These are phyloP conservation scores for Lentinula raphanica DNA, from an alignment of 768 basidiomycete genomes.

Conservation along the genomic window DNA sequence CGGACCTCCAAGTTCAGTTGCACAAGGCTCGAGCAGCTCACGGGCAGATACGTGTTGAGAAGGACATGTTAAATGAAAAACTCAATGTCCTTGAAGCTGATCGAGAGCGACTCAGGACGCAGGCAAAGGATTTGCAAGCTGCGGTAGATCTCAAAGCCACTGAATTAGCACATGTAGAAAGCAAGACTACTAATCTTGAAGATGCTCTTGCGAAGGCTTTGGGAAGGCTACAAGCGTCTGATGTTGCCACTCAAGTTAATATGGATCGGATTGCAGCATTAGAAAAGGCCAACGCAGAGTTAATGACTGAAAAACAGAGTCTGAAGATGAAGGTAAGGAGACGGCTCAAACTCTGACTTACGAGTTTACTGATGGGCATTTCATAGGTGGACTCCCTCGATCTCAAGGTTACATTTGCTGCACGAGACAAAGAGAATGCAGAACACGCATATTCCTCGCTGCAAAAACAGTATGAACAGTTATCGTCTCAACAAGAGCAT, in stretches of 20 bases:
- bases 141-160: constrained; percentile 35
- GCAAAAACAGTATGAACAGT: constrained; percentile 55
- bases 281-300: constrained; percentile 56
- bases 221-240: constrained; percentile 66
- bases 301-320: constrained; percentile 48
- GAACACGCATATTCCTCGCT: constrained; percentile 45
- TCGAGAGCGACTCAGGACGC: constrained; percentile 52
- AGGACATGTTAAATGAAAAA: constrained; percentile 66
- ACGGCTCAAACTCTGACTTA: not conserved
- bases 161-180: constrained; percentile 43
- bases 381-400: constrained; percentile 58
- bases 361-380: constrained; percentile 11
- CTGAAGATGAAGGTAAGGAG: constrained; percentile 55
- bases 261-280: constrained; percentile 57
- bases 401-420: constrained; percentile 46
- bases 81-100: constrained; percentile 56
- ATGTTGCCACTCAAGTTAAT: constrained; percentile 55
- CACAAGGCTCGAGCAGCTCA: constrained; percentile 73
- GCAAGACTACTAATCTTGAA: constrained; percentile 58
- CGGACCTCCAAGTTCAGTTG: constrained; percentile 67
- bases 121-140: constrained; percentile 49
- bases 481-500: constrained; percentile 59
- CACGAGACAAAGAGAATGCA: constrained; percentile 60
- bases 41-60: constrained; percentile 78
- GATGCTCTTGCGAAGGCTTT: constrained; percentile 71